phyloP scores from a whole-genome alignment of 306 rosid genomes.

The Trichosanthes truncata region DNA sequence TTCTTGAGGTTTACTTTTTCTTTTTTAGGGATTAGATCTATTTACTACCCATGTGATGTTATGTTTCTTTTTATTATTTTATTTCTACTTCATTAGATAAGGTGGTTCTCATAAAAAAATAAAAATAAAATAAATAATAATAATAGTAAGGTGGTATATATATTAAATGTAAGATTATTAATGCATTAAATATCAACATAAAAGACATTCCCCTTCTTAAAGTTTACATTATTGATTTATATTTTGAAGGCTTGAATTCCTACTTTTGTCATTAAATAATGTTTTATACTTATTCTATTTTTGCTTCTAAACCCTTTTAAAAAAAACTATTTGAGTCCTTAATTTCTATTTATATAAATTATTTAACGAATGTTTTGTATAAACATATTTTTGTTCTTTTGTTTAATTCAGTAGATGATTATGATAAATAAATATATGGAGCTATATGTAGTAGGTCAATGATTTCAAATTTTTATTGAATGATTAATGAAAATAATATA shows the following conservation, averaged over 20 bases:
- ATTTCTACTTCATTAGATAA: neutral
- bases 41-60: slow-evolving; percentile 7
- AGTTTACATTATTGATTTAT: neutral
- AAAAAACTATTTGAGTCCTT: too few species aligned
- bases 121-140: too few species aligned
- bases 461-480: too few species aligned
- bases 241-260: neutral
- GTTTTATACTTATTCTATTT: neutral
- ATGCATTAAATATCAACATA: neutral
- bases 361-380: too few species aligned
- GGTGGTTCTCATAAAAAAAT: too few species aligned
- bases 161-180: neutral
- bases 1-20: neutral
- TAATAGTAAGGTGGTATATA: neutral
- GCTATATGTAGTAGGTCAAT: neutral
- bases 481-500: too few species aligned
- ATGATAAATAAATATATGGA: too few species aligned
- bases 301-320: neutral
- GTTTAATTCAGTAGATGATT: too few species aligned
- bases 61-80: slow-evolving; percentile 4
- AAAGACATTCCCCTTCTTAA: neutral
- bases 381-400: too few species aligned
- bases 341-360: too few species aligned
- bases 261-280: neutral
- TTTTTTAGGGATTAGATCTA: neutral